Evolutionary conservation across 2,329 filamentous ascomycete genomes (phyloP), one percentile per base, ranked within the genome.

Genomic region (Pseudogymnoascus verrucosus): DNA sequence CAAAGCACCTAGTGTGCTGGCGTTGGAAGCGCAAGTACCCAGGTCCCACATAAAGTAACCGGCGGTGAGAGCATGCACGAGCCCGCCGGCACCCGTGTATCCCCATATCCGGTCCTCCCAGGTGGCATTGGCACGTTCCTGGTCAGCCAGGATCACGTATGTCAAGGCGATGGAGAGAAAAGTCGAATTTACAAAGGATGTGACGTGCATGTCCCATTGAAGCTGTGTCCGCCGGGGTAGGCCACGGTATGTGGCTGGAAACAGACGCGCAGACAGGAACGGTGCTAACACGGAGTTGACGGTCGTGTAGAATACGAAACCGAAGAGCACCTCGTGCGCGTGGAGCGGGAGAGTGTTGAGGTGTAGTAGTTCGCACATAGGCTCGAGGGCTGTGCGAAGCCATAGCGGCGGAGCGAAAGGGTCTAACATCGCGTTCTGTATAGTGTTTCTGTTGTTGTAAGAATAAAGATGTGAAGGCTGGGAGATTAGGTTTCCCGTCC

Each of bases 31-130:
- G 60, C 88, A 91, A 66, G 90, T 82, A 65, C 84, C 76, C 44
- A 93, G 74, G 71, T 93, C 90, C 88, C 89, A 93, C 62, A 93
- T 73, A 71, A 93, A 93, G 74, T 93, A 95, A 10, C 90, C 90
- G 21, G 85, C 81, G 1, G 89, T 89, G 67, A 92, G 82, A 4
- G 86, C 87, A 75, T 92, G 88, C 40, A 92, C 82, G 76, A 93
- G 80, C 40, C 85, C 89, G 31, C 80, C 79, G 10, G 82, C 82
- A n/a, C 88, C 88, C 2, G 86, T 89, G 71, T 95, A 93, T 26
- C 89, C 90, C 84, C 87, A 92, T 36, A 93, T 79, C 34, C 88
- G 82, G 72, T 86, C 86, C 69, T 85, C 79, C 76, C 82, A 84
- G 69, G 84, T 78, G 84, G 90, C 89, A 47, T 77, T 76, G 67